phyloP scores from a whole-genome alignment of 2,329 filamentous ascomycete genomes.

The Aspergillus ruber region DNA sequence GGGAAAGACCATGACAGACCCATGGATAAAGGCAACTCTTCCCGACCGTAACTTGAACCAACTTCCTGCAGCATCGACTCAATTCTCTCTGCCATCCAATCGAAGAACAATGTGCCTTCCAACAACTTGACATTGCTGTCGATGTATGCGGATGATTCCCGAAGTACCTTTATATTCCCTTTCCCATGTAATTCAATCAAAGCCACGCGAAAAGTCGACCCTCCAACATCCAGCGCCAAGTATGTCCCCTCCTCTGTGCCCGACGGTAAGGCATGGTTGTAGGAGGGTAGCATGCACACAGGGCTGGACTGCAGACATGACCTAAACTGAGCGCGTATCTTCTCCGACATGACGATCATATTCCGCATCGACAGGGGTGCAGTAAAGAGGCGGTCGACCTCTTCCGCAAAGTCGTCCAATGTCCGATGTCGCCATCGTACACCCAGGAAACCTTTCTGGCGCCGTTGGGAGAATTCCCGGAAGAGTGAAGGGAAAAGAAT shows the following conservation, averaged over 20 bases:
- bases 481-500: constrained; percentile 36
- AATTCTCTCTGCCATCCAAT: constrained; percentile 60
- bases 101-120: constrained; percentile 54
- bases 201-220: constrained; percentile 60
- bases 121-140: constrained; percentile 51
- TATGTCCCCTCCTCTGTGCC: constrained; percentile 55
- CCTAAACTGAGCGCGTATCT: constrained; percentile 47
- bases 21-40: constrained; percentile 44
- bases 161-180: constrained; percentile 49
- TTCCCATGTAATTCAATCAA: constrained; percentile 51
- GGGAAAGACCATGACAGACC: constrained; percentile 63
- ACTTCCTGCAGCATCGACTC: constrained; percentile 45
- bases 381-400: constrained; percentile 33
- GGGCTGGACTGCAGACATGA: constrained; percentile 50
- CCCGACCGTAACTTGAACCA: constrained; percentile 34
- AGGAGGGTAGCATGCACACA: constrained; percentile 60
- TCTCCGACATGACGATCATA: constrained; percentile 40
- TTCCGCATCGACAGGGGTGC: constrained; percentile 28
- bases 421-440: constrained; percentile 31
- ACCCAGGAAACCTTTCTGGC: constrained; percentile 26
- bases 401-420: constrained; percentile 33
- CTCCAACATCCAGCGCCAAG: constrained; percentile 58
- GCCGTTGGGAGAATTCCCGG: constrained; percentile 24
- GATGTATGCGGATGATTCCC: constrained; percentile 51
- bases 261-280: constrained; percentile 55